Evolutionary conservation across 2,329 filamentous ascomycete species (phyloP).

Genomic region (Penicillium olsonii): DNA sequence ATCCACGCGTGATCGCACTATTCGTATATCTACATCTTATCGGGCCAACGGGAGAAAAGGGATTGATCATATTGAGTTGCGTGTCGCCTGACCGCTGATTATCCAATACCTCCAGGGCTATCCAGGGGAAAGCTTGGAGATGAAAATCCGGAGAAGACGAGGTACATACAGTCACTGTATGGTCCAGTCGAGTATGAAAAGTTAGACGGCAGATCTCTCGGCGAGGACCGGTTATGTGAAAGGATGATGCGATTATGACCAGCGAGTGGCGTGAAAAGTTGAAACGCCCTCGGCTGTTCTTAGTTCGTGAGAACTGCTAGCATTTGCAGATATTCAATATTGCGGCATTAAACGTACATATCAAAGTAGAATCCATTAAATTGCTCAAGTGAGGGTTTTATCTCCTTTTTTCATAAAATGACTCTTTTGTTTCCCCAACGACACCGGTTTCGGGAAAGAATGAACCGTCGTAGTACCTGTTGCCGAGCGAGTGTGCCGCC

Average conservation of each 20-base stretch:
- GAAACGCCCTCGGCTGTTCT: constrained; percentile 9
- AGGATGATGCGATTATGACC: constrained; percentile 29
- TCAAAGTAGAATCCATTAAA: constrained; percentile 1
- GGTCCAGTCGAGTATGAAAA: too few relatives aligned
- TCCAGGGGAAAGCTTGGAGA: constrained; percentile 3
- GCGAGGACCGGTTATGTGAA: constrained; percentile 17
- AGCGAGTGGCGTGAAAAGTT: constrained; percentile 18
- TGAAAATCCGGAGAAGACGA: constrained; percentile 10
- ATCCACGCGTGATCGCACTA: background rate
- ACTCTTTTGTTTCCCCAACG: constrained; percentile 23
- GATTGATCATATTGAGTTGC: constrained; percentile 17
- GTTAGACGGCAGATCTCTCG: constrained; percentile 10
- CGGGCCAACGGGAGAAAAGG: constrained; percentile 25
- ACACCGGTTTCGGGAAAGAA: constrained; percentile 23
- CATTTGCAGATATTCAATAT: constrained; percentile 6
- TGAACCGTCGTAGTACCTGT: constrained; percentile 9
- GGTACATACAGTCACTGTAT: too few relatives aligned
- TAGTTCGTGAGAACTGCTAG: too few relatives aligned
- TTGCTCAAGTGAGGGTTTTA: constrained; percentile 21
- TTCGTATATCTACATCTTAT: constrained; percentile 14
- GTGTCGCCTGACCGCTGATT: constrained; percentile 8
- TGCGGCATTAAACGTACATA: constrained; percentile 7
- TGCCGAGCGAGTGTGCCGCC: background rate
- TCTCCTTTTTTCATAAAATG: constrained; percentile 14
- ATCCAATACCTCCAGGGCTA: background rate